A percentile compares a stretch with the other conserved stretches of the same genome.
phyloP scores from a whole-genome alignment of 768 basidiomycete genomes.

The Trametes meyenii region DNA sequence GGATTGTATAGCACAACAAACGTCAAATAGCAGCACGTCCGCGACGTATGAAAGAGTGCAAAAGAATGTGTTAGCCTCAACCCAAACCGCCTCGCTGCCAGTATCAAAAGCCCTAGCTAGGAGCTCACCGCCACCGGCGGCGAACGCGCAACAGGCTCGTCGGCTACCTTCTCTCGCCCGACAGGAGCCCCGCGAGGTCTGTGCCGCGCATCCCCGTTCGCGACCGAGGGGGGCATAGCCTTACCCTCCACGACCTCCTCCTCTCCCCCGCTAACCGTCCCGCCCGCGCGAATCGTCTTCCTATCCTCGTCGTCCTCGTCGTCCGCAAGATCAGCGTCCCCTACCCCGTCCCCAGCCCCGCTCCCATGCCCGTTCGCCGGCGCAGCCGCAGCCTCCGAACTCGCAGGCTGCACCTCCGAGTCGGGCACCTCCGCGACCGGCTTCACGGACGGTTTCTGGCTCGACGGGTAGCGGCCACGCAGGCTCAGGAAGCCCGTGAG shows the following conservation, averaged over 20 bases:
- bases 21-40: conserved; percentile 5
- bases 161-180: conserved; percentile 26
- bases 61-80: background rate
- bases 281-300: conserved; percentile 30
- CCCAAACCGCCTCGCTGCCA: background rate
- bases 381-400: background rate
- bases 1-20: conserved; percentile 8
- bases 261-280: conserved; percentile 22
- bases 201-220: conserved; percentile 26
- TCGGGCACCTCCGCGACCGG: conserved; percentile 28
- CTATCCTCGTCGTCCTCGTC: conserved; percentile 33
- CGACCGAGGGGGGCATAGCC: background rate
- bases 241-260: conserved; percentile 28
- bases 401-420: conserved; percentile 20
- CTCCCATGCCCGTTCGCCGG: background rate
- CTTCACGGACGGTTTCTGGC: conserved; percentile 28
- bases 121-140: conserved; percentile 24
- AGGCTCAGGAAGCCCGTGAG: conserved; percentile 65
- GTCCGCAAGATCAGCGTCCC: background rate
- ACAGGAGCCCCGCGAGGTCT: conserved; percentile 7
- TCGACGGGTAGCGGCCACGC: conserved; percentile 61
- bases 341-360: conserved; percentile 2
- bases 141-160: conserved; percentile 14
- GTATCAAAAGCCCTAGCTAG: conserved; percentile 4
- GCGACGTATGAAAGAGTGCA: conserved; percentile 2